phyloP scores from a whole-genome alignment of 495 filamentous ascomycete species.

The Bacidia rubella region DNA sequence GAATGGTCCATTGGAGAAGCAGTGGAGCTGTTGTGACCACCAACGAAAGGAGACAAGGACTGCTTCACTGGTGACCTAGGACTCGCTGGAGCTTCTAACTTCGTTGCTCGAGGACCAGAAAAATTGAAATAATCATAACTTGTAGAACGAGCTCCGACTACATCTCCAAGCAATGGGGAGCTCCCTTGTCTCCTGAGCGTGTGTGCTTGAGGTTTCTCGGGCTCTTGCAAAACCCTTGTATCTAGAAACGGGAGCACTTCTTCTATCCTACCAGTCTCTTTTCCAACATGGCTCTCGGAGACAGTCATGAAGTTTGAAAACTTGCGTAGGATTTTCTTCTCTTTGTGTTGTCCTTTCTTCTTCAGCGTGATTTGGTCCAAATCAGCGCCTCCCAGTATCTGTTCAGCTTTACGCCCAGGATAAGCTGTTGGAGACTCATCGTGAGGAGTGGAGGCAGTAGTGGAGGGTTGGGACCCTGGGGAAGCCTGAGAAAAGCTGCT shows the following conservation, averaged over 20 bases:
- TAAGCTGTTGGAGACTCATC: conserved; percentile 14
- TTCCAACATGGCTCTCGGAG: conserved; percentile 14
- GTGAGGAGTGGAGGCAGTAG: not conserved
- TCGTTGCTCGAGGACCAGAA: conserved; percentile 10
- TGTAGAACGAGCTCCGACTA: conserved; percentile 4
- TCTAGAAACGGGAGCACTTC: conserved; percentile 14
- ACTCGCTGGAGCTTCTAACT: conserved; percentile 9
- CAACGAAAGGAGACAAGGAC: conserved; percentile 13
- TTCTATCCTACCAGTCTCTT: conserved; percentile 3
- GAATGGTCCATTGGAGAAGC: conserved; percentile 19
- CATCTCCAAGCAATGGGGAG: conserved; percentile 16
- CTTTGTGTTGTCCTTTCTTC: conserved; percentile 12
- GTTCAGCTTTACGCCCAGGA: conserved; percentile 17
- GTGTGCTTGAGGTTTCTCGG: not conserved
- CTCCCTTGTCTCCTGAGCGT: conserved; percentile 12
- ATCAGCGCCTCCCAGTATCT: conserved; percentile 12
- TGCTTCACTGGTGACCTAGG: conserved; percentile 15
- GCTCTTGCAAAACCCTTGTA: conserved; percentile 7
- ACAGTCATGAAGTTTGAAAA: conserved; percentile 19
- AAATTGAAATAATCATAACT: conserved; percentile 5
- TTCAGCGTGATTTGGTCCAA: conserved; percentile 1
- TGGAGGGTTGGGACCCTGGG: conserved; percentile 10
- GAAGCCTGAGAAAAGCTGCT: conserved; percentile 10
- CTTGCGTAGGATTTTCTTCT: conserved; percentile 9
- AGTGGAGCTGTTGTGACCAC: conserved; percentile 21